Conservation (phyloP, 2,329 filamentous ascomycete genomes). For the Chalaropsis thielavioides region DNA sequence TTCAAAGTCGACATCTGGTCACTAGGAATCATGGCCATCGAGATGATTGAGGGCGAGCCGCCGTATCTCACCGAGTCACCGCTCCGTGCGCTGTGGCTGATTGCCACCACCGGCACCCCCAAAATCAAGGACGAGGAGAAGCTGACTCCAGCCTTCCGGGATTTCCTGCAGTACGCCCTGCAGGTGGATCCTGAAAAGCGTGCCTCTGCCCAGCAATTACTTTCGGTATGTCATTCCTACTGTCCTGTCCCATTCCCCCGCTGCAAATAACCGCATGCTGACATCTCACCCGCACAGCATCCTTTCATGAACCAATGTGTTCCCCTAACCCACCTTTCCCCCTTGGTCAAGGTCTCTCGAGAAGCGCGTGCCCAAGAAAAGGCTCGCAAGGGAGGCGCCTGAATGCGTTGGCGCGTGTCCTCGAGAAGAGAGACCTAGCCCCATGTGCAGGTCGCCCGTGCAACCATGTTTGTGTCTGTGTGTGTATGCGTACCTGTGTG, state of each 20-base stretch:
- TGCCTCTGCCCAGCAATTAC: slow-evolving; percentile 82
- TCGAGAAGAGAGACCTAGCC: background rate
- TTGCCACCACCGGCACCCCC: slow-evolving; percentile 92
- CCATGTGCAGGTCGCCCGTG: background rate
- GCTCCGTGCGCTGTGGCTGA: slow-evolving; percentile 81
- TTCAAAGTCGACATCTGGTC: slow-evolving; percentile 99
- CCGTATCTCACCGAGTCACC: slow-evolving; percentile 94
- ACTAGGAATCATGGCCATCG: slow-evolving; percentile 96
- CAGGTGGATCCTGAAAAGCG: slow-evolving; percentile 97
- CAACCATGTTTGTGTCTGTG: too few relatives aligned
- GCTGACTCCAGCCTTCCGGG: slow-evolving; percentile 66
- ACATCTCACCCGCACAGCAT: slow-evolving; percentile 41
- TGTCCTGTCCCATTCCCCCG: slow-evolving; percentile 23
- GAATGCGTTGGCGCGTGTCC: background rate
- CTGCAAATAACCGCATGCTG: background rate
- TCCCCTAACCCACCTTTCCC: slow-evolving; percentile 62
- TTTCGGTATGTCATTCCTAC: slow-evolving; percentile 51
- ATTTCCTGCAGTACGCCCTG: slow-evolving; percentile 83
- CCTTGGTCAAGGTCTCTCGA: slow-evolving; percentile 72
- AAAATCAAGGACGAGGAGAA: slow-evolving; percentile 85
- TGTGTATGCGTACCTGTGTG: background rate
- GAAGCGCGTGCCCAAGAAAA: slow-evolving; percentile 77
- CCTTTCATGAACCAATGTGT: slow-evolving; percentile 68
- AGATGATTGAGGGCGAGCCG: slow-evolving; percentile 98
- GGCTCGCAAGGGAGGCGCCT: slow-evolving; percentile 42